Conservation (phyloP, 1,284 basidiomycete species). For the Malassezia slooffiae region DNA sequence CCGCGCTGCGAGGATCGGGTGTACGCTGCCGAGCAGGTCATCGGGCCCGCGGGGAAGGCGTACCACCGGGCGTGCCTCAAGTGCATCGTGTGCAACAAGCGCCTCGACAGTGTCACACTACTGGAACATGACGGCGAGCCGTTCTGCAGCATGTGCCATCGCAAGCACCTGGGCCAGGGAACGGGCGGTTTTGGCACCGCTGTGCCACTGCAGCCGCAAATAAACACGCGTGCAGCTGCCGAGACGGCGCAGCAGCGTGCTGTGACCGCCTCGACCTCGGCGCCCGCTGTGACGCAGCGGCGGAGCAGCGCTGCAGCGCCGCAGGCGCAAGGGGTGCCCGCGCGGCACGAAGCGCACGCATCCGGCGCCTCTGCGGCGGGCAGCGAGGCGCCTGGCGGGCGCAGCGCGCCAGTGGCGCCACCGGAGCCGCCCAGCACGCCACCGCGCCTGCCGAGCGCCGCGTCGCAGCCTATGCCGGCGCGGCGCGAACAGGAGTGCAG, state of each 20-base stretch:
- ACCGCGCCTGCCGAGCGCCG: no score
- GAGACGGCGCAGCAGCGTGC: no score
- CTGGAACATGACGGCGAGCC: conserved; percentile 44
- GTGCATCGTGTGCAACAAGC: conserved; percentile 40
- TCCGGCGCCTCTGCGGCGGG: no score
- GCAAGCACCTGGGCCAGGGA: conserved; percentile 40
- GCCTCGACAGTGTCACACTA: conserved; percentile 40
- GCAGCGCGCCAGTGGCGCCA: no score
- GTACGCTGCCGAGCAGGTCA: conserved; percentile 42
- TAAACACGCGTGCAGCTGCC: neutral
- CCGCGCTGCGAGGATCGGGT: conserved; percentile 39
- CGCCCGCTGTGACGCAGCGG: neutral
- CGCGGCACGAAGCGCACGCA: neutral
- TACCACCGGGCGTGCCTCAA: conserved; percentile 45
- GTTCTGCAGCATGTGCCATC: conserved; percentile 44
- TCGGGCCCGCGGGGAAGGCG: conserved; percentile 36
- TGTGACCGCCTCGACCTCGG: neutral
- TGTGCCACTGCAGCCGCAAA: conserved; percentile 35
- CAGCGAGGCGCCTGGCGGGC: no score
- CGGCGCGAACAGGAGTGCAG: neutral
- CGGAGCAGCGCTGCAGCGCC: neutral
- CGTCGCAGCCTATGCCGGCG: neutral
- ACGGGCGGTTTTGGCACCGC: conserved; percentile 41
- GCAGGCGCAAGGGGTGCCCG: neutral
- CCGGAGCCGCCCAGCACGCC: no score